Percentiles rank a stretch among this genome's conserved stretches.
Conservation (phyloP, 768 basidiomycete species). For the Termitomyces sp. region DNA sequence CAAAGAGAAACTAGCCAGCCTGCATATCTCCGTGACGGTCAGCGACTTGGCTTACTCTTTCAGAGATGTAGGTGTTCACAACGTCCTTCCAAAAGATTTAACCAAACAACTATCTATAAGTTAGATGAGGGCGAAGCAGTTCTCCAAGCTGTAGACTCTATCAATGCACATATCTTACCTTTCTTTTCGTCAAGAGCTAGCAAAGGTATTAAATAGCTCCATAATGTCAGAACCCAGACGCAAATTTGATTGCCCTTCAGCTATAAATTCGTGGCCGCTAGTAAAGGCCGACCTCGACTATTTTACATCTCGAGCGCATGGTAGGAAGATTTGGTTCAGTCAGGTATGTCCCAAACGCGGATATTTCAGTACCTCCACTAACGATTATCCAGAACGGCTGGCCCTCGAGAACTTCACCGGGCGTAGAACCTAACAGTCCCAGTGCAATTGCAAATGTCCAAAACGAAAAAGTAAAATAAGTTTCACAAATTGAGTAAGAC, state of each 20-base stretch:
- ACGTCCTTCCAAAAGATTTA: background rate
- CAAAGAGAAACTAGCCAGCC: conserved; percentile 41
- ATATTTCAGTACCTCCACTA: background rate
- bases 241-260: conserved; percentile 20
- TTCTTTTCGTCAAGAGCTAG: conserved; percentile 58
- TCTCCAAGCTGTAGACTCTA: conserved; percentile 53
- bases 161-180: conserved; percentile 68
- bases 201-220: conserved; percentile 32
- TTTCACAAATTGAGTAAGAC: background rate
- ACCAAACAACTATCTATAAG: conserved; percentile 4
- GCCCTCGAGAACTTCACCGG: conserved; percentile 58
- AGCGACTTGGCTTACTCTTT: conserved; percentile 63
- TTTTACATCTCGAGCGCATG: conserved; percentile 50
- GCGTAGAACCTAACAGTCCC: conserved; percentile 62
- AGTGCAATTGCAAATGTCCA: conserved; percentile 52
- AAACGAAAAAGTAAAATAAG: conserved; percentile 49
- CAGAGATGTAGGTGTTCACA: conserved; percentile 24
- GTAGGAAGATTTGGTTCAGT: conserved; percentile 72
- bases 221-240: background rate
- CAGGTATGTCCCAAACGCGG: conserved; percentile 38
- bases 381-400: conserved; percentile 58
- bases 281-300: conserved; percentile 57
- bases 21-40: conserved; percentile 62
- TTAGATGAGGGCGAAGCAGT: conserved; percentile 42
- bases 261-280: conserved; percentile 56